Conservation (phyloP, 805 yeast species). For the Barnettozyma populi region DNA sequence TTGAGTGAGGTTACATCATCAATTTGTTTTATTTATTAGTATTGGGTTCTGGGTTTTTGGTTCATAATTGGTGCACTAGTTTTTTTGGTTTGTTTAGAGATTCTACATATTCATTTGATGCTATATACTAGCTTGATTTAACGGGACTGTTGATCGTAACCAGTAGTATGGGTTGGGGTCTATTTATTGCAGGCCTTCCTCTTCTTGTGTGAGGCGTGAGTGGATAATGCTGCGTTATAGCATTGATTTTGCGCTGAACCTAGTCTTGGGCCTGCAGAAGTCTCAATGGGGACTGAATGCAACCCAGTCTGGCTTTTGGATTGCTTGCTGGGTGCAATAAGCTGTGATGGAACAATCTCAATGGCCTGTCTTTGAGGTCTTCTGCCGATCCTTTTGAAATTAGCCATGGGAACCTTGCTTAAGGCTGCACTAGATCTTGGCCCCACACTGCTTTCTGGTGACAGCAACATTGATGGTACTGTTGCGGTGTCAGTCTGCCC, state of each 20-base stretch:
- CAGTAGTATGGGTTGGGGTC: not conserved
- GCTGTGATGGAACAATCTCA: not conserved
- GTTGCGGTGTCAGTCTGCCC: not conserved
- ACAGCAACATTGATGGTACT: not conserved
- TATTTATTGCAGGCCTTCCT: not conserved
- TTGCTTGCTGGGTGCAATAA: not conserved
- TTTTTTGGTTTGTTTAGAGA: not conserved
- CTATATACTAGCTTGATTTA: not conserved
- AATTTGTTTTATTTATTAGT: not conserved
- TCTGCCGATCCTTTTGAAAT: not conserved
- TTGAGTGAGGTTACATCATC: constrained; percentile 1
- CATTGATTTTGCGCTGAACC: too few species aligned
- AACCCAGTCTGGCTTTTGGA: not conserved
- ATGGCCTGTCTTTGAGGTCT: not conserved
- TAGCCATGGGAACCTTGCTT: not conserved
- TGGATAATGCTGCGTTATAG: not conserved
- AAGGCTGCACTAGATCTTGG: not conserved
- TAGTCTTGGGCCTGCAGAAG: too few species aligned
- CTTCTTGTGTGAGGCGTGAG: not conserved
- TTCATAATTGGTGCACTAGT: not conserved
- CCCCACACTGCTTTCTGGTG: not conserved
- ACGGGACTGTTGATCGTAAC: not conserved
- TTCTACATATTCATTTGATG: not conserved
- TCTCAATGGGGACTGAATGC: too few species aligned
- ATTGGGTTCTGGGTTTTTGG: not conserved